These are phyloP conservation scores for Aspergillus sp. DNA, from an alignment of 2,329 filamentous ascomycete species.

Conservation along the genomic window DNA sequence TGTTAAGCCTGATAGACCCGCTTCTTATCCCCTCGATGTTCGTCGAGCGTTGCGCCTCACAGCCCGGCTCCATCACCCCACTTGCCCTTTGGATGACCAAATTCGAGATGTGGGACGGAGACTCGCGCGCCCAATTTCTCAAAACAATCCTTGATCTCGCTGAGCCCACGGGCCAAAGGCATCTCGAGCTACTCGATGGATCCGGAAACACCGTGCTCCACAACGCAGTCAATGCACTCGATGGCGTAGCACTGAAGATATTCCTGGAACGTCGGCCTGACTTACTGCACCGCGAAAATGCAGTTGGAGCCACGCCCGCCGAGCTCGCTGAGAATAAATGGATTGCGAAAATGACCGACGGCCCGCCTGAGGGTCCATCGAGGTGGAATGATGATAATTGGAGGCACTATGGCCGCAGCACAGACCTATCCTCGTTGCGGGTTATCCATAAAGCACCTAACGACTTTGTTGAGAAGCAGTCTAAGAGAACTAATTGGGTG, in stretches of 20 bases:
- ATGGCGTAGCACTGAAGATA: conserved; percentile 56
- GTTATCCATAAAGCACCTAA: not conserved
- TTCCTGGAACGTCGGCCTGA: conserved; percentile 56
- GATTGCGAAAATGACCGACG: conserved; percentile 22
- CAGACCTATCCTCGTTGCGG: not conserved
- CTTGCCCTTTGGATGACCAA: conserved; percentile 59
- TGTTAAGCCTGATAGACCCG: conserved; percentile 52
- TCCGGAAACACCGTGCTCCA: conserved; percentile 48
- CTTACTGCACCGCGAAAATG: conserved; percentile 70
- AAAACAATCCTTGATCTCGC: conserved; percentile 42
- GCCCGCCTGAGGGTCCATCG: conserved; percentile 10
- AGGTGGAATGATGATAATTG: no score
- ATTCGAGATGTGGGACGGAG: not conserved
- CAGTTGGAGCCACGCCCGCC: conserved; percentile 70
- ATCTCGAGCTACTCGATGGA: conserved; percentile 47
- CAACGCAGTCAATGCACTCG: conserved; percentile 41
- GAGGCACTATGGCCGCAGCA: not conserved
- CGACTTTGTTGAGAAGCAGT: conserved; percentile 10
- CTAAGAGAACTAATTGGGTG: not conserved
- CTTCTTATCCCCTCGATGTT: conserved; percentile 36
- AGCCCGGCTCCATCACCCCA: conserved; percentile 39
- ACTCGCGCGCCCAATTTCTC: not conserved
- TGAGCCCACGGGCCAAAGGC: conserved; percentile 46
- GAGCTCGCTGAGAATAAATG: conserved; percentile 48
- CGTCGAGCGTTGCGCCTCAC: conserved; percentile 27